Evolutionary conservation across 257 asterid genomes (phyloP).

Genomic region (Forsythia viridissima): DNA sequence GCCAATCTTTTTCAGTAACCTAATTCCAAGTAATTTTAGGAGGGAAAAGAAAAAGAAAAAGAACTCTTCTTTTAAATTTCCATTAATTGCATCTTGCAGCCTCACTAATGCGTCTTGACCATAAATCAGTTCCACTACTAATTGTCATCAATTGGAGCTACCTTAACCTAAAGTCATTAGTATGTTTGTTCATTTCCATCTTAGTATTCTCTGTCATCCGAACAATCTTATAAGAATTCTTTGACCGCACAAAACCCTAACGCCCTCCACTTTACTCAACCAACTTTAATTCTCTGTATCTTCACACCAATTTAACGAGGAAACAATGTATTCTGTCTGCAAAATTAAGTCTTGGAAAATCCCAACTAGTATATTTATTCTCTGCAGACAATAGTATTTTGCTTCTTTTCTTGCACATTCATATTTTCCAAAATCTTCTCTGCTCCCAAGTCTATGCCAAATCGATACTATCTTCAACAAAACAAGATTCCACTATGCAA

Average conservation of each 20-base stretch:
- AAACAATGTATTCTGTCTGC: neutral
- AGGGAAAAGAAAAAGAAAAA: neutral
- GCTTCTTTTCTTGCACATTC: neutral
- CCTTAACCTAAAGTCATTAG: neutral
- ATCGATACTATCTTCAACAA: neutral
- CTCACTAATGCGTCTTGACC: neutral
- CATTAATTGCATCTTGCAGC: neutral
- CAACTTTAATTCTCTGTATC: neutral
- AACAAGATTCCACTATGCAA: neutral
- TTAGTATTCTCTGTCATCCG: neutral
- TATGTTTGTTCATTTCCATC: neutral
- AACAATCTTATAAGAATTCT: neutral
- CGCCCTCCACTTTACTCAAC: neutral
- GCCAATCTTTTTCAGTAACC: neutral
- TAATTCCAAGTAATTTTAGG: neutral
- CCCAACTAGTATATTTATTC: neutral
- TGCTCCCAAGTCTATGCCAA: neutral
- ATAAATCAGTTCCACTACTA: neutral
- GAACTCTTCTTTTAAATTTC: no score
- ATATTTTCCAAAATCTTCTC: neutral
- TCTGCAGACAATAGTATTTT: neutral
- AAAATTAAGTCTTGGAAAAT: neutral
- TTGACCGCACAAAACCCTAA: neutral
- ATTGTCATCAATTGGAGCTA: neutral
- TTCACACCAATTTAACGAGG: neutral